Evolutionary conservation across 2,329 filamentous ascomycete species (phyloP).

Genomic region (Pseudopyricularia javanii): DNA sequence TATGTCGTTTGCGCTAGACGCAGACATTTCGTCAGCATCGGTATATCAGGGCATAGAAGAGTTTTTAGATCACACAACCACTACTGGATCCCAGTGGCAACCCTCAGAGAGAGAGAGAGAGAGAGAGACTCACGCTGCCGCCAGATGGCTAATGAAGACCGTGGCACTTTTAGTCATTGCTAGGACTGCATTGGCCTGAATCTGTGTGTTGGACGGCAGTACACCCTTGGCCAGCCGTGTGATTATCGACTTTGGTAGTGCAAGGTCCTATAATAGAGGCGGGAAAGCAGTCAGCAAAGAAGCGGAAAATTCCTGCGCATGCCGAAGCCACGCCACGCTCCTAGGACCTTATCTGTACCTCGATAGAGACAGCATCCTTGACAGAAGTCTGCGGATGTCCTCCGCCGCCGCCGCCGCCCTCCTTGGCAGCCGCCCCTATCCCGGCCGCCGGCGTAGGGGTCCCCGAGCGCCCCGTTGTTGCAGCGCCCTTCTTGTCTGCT

Average conservation of each 20-base stretch:
- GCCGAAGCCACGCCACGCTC: no score
- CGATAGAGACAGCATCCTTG: conserved; percentile 34
- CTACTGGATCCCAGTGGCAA: no score
- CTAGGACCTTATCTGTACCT: conserved; percentile 27
- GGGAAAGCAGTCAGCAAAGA: neutral
- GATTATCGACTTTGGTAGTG: conserved; percentile 69
- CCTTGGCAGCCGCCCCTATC: conserved; percentile 8
- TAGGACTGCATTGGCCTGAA: conserved; percentile 69
- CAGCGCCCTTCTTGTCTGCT: conserved; percentile 11
- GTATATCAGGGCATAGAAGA: no score
- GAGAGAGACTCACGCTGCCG: conserved; percentile 48
- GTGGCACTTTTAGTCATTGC: conserved; percentile 73
- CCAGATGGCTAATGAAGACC: conserved; percentile 72
- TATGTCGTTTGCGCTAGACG: conserved; percentile 58
- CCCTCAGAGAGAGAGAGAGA: no score
- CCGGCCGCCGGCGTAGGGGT: neutral
- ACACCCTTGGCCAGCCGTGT: conserved; percentile 70
- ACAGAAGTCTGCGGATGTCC: conserved; percentile 2
- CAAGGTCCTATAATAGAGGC: conserved; percentile 46
- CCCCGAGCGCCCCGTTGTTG: conserved; percentile 3
- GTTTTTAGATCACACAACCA: no score
- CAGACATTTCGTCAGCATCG: no score
- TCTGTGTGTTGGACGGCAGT: conserved; percentile 68
- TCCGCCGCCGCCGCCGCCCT: conserved; percentile 13
- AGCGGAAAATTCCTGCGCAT: neutral